phyloP scores from a whole-genome alignment of 2,329 filamentous ascomycete species.

The Botryosphaeria dothidea region DNA sequence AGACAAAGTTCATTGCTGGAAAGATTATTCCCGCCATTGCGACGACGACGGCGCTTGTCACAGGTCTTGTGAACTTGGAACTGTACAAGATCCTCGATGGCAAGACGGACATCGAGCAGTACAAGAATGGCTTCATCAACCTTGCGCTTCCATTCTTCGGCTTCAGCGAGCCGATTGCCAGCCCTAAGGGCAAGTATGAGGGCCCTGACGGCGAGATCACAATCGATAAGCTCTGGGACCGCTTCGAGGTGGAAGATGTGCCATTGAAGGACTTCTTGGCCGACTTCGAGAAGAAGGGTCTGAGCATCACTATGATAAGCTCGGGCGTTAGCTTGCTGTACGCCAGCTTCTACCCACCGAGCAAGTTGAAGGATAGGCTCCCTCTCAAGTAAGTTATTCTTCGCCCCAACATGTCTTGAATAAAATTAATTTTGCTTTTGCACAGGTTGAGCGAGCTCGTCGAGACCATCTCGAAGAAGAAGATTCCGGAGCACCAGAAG shows the following conservation, averaged over 20 bases:
- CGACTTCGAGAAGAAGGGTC: conserved; percentile 76
- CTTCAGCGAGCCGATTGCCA: conserved; percentile 94
- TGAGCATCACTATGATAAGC: conserved; percentile 89
- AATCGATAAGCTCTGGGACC: conserved; percentile 97
- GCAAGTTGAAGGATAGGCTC: conserved; percentile 80
- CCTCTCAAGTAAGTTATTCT: conserved; percentile 61
- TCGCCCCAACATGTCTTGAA: neutral
- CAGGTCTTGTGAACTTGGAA: conserved; percentile 88
- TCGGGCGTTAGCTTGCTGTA: conserved; percentile 96
- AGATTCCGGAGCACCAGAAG: conserved; percentile 86
- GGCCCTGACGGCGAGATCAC: conserved; percentile 74
- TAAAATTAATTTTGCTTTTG: neutral
- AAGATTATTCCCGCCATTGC: conserved; percentile 99
- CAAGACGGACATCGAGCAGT: conserved; percentile 95
- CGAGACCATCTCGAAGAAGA: conserved; percentile 87
- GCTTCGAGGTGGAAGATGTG: conserved; percentile 86
- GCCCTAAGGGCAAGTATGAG: conserved; percentile 87
- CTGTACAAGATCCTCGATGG: conserved; percentile 96
- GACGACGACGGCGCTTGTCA: conserved; percentile 93
- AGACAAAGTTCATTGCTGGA: conserved; percentile 99
- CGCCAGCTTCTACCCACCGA: conserved; percentile 85
- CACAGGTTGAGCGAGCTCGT: conserved; percentile 82
- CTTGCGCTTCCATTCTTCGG: conserved; percentile 95
- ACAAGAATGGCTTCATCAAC: conserved; percentile 99
- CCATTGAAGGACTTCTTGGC: conserved; percentile 82